Evolutionary conservation across 2,329 filamentous ascomycete genomes (phyloP).

Genomic region (Phaeosphaeria sp.): DNA sequence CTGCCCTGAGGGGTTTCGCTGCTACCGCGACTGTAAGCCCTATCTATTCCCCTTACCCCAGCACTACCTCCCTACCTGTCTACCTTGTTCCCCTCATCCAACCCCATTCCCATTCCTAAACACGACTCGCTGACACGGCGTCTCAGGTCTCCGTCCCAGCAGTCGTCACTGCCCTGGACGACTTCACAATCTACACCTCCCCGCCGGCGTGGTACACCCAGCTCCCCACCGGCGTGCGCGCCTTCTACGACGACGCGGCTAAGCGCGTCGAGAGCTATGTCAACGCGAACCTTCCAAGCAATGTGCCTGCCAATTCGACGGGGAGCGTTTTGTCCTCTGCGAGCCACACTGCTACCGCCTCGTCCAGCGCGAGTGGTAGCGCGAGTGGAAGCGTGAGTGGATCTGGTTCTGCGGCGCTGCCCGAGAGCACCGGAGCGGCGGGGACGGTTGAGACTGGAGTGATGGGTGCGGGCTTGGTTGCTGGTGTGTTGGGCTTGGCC

Average conservation of each 20-base stretch:
- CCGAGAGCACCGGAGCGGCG: not conserved
- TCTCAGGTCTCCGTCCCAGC: not conserved
- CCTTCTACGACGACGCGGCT: not conserved
- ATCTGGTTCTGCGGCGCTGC: not conserved
- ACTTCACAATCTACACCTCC: constrained; percentile 1
- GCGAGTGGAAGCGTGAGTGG: not conserved
- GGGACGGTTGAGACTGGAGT: not conserved
- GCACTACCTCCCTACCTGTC: no score
- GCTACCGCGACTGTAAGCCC: not conserved
- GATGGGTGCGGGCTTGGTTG: not conserved
- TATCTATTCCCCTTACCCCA: not conserved
- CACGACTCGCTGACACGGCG: not conserved
- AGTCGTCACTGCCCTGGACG: not conserved
- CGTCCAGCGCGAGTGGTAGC: not conserved
- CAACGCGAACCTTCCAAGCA: not conserved
- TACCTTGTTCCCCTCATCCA: no score
- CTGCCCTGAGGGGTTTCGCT: not conserved
- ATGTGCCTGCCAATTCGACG: not conserved
- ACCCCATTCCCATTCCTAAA: no score
- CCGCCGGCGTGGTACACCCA: not conserved
- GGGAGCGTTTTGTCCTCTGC: not conserved
- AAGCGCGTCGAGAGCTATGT: not conserved
- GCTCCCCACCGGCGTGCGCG: not conserved
- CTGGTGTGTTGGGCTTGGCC: not conserved
- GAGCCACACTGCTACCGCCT: not conserved